Conservation (phyloP, 2,329 filamentous ascomycete species). For the Microcyclosporella mali region DNA sequence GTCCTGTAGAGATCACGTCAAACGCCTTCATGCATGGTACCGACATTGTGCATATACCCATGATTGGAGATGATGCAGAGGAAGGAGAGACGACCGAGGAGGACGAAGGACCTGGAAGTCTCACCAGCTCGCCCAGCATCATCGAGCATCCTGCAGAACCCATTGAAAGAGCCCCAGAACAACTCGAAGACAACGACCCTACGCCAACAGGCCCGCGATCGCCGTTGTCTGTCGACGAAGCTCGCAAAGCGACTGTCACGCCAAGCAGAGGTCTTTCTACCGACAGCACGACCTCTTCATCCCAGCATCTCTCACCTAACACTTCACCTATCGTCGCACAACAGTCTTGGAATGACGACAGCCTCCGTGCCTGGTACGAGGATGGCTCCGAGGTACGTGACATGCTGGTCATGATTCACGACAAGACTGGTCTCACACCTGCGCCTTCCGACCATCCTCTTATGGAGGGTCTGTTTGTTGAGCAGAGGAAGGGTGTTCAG, state of each 20-base stretch:
- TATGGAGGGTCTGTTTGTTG: constrained; percentile 71
- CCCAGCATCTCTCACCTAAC: constrained; percentile 22
- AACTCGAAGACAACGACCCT: constrained; percentile 24
- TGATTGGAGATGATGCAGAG: constrained; percentile 17
- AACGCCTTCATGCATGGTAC: constrained; percentile 36
- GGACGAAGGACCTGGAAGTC: constrained; percentile 20
- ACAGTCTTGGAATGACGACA: constrained; percentile 76
- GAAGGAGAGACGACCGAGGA: constrained; percentile 17
- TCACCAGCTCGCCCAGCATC: constrained; percentile 27
- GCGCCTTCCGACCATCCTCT: constrained; percentile 80
- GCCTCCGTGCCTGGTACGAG: constrained; percentile 73
- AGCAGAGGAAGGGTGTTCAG: constrained; percentile 77
- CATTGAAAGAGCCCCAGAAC: constrained; percentile 12
- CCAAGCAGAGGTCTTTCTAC: constrained; percentile 18
- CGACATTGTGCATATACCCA: constrained; percentile 33
- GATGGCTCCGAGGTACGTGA: constrained; percentile 80
- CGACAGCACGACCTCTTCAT: constrained; percentile 17
- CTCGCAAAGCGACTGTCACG: constrained; percentile 4
- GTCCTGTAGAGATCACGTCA: constrained; percentile 60
- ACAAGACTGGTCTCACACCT: constrained; percentile 76
- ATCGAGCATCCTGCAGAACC: constrained; percentile 25
- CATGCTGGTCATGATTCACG: constrained; percentile 83
- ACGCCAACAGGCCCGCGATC: constrained; percentile 28
- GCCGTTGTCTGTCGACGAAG: constrained; percentile 12
- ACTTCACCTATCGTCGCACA: constrained; percentile 41